A percentile compares a stretch with the other conserved stretches of the same genome.
These are phyloP conservation scores for Hypoxylon sp. DNA, from an alignment of 2,329 filamentous ascomycete genomes.

Conservation along the genomic window DNA sequence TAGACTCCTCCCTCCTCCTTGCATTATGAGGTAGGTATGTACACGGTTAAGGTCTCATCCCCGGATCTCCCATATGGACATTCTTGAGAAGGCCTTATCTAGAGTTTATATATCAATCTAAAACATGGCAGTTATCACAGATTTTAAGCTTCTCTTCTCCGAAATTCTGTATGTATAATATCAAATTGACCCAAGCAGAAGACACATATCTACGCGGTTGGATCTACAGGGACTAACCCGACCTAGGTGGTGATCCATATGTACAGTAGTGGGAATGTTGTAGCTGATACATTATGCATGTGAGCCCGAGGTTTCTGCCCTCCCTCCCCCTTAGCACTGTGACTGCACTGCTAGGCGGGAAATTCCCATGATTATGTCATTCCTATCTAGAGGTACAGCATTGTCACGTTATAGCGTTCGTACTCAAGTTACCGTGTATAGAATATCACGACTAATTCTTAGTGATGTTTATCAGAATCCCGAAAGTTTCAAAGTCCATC, in stretches of 20 bases:
- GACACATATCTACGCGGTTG: not conserved
- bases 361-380: constrained; percentile 23
- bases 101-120: not conserved
- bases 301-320: constrained; percentile 1
- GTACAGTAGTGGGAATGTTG: not conserved
- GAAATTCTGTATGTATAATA: not conserved
- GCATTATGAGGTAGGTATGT: too few relatives aligned
- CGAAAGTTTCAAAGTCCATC: not conserved
- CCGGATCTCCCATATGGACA: too few relatives aligned
- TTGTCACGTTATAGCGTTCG: constrained; percentile 15
- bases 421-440: constrained; percentile 17
- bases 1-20: not conserved
- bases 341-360: too few relatives aligned
- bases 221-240: not conserved
- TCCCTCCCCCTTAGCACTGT: not conserved
- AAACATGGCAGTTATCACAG: not conserved
- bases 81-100: not conserved
- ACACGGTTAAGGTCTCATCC: not conserved
- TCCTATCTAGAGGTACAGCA: not conserved
- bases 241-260: not conserved
- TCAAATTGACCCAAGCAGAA: not conserved
- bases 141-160: not conserved
- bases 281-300: not conserved
- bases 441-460: not conserved
- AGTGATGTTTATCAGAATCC: not conserved